A percentile compares a stretch with the other conserved stretches of the same genome.
phyloP scores from a whole-genome alignment of 768 basidiomycete genomes.

The Mycena latifolia region DNA sequence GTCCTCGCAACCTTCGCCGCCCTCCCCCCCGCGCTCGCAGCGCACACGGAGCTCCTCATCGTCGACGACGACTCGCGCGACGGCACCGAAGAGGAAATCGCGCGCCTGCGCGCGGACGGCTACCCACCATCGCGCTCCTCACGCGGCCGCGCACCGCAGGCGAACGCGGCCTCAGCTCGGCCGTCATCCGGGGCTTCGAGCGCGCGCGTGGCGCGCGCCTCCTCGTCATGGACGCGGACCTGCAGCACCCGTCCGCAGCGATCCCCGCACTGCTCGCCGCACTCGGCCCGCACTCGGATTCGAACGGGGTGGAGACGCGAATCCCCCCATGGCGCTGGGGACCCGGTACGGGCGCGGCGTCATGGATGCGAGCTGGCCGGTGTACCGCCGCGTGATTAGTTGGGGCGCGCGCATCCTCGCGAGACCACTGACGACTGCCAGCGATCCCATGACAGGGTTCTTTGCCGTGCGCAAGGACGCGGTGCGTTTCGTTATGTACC shows the following conservation, averaged over 20 bases:
- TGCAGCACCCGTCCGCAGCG: too few relatives aligned
- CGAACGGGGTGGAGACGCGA: too few relatives aligned
- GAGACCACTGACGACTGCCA: conserved; percentile 15
- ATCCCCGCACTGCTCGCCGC: too few relatives aligned
- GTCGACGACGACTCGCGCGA: too few relatives aligned
- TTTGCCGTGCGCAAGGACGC: conserved; percentile 18
- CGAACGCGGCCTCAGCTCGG: conserved; percentile 7
- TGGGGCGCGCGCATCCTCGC: conserved; percentile 26
- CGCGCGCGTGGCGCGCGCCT: conserved; percentile 13
- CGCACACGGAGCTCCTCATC: too few relatives aligned
- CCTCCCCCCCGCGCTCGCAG: too few relatives aligned
- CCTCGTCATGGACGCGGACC: conserved; percentile 29
- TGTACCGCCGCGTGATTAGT: conserved; percentile 19
- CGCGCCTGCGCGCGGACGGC: too few relatives aligned
- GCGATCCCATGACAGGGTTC: conserved; percentile 5
- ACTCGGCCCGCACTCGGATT: too few relatives aligned
- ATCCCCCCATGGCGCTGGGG: too few relatives aligned
- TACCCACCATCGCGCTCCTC: conserved; percentile 1
- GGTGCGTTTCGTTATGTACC: background rate
- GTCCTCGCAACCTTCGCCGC: too few relatives aligned
- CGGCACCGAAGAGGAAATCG: too few relatives aligned
- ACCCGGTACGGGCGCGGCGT: too few relatives aligned
- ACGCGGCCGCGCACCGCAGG: conserved; percentile 12
- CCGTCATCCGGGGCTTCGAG: conserved; percentile 18
- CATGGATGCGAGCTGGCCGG: conserved; percentile 26